Conservation (phyloP, 495 filamentous ascomycete genomes). For the Podospora bellae-mahoneyi region DNA sequence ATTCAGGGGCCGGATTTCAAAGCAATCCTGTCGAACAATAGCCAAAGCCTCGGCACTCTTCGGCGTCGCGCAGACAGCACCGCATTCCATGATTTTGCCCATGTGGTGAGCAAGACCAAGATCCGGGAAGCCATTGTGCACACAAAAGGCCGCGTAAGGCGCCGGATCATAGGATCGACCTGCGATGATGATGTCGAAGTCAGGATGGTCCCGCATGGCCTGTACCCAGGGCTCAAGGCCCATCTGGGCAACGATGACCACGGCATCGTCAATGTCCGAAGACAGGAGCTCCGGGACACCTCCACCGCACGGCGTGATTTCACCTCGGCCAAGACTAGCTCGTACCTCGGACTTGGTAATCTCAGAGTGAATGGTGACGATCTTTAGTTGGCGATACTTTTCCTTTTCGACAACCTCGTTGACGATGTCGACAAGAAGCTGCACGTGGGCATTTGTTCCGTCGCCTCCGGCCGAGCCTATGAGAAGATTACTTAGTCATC, state of each 20-base stretch:
- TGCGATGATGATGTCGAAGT: conserved; percentile 45
- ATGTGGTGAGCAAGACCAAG: conserved; percentile 36
- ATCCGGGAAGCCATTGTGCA: conserved; percentile 15
- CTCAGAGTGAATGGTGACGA: conserved; percentile 39
- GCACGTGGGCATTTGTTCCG: conserved; percentile 45
- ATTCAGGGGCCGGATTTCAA: conserved; percentile 41
- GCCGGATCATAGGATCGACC: conserved; percentile 51
- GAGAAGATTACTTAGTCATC: neutral
- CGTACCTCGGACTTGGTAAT: conserved; percentile 35
- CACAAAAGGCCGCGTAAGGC: conserved; percentile 46
- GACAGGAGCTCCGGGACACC: conserved; percentile 39
- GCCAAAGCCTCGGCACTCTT: conserved; percentile 41
- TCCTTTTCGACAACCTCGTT: conserved; percentile 28
- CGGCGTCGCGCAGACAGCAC: conserved; percentile 45
- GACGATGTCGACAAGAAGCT: conserved; percentile 40
- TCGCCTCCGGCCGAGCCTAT: conserved; percentile 46
- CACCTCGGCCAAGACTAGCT: conserved; percentile 26
- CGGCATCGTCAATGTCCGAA: conserved; percentile 36
- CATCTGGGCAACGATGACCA: conserved; percentile 38
- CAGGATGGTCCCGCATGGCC: conserved; percentile 39
- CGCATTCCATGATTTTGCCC: conserved; percentile 55
- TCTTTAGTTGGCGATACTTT: conserved; percentile 38
- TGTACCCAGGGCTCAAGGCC: conserved; percentile 39
- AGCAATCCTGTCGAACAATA: conserved; percentile 40
- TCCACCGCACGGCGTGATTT: conserved; percentile 27